A percentile compares a stretch with the other conserved stretches of the same genome.
Evolutionary conservation across 2,329 filamentous ascomycete species (phyloP).

Genomic region (Diaporthe caulivora): DNA sequence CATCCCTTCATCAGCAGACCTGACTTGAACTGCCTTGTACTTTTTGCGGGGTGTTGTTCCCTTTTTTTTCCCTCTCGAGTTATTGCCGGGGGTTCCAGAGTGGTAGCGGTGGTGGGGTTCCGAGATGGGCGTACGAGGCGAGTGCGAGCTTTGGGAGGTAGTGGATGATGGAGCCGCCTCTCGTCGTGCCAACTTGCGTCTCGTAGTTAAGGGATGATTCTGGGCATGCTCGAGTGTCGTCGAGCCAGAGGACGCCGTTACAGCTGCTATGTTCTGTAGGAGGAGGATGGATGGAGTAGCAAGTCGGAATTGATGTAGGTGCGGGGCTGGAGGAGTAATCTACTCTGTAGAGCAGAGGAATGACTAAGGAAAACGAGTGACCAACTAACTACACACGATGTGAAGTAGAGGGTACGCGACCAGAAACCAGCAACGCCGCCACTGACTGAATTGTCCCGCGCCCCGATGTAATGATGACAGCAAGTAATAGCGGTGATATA

Average conservation of each 20-base stretch:
- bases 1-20: neutral
- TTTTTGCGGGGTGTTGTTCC: neutral
- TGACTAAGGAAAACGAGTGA: neutral
- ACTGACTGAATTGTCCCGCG: neutral
- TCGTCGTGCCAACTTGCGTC: neutral
- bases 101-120: conserved; percentile 2
- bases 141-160: neutral
- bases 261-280: neutral
- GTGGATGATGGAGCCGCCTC: neutral
- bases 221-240: neutral
- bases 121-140: neutral
- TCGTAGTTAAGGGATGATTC: too few species aligned
- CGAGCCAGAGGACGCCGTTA: neutral
- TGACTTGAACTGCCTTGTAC: neutral
- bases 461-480: conserved; percentile 1
- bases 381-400: too few species aligned
- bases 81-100: neutral
- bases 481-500: too few species aligned
- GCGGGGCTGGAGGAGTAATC: conserved; percentile 4
- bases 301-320: neutral
- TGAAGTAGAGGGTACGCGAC: neutral
- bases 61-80: too few species aligned
- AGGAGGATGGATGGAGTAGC: neutral
- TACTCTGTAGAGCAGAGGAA: neutral
- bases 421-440: neutral